A percentile compares a stretch with the other conserved stretches of the same genome.
These are phyloP conservation scores for Lentinus brumalis DNA, from an alignment of 768 basidiomycete species.

Conservation along the genomic window DNA sequence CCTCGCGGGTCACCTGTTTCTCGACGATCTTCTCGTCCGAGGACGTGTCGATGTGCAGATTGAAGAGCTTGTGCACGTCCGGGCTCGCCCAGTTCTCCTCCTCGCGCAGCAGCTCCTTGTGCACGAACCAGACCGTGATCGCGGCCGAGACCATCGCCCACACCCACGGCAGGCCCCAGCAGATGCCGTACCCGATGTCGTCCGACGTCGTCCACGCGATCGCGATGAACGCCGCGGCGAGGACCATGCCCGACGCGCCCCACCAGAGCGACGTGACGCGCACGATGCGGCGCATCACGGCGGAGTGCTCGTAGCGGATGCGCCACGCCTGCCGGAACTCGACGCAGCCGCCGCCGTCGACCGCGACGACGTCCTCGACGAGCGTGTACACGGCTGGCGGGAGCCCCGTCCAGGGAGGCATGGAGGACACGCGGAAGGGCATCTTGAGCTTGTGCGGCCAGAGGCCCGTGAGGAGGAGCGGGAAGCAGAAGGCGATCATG, in stretches of 20 bases:
- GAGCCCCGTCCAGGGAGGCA: constrained; percentile 28
- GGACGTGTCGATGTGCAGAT: constrained; percentile 16
- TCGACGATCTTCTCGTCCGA: constrained; percentile 16
- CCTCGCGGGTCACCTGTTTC: background rate
- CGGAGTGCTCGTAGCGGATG: constrained; percentile 31
- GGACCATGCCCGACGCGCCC: constrained; percentile 25
- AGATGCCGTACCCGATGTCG: constrained; percentile 31
- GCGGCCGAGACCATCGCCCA: constrained; percentile 28
- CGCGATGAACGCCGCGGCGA: constrained; percentile 26
- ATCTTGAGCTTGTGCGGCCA: constrained; percentile 28
- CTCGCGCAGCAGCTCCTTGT: constrained; percentile 18
- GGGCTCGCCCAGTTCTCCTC: constrained; percentile 12
- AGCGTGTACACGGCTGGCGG: constrained; percentile 33
- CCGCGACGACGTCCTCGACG: constrained; percentile 35
- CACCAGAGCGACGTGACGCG: constrained; percentile 27
- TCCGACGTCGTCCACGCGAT: constrained; percentile 28
- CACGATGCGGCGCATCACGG: constrained; percentile 30
- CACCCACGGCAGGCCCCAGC: constrained; percentile 34
- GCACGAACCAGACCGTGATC: constrained; percentile 20
- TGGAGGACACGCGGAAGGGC: constrained; percentile 34
- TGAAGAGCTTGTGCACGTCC: constrained; percentile 15
- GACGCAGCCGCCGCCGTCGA: constrained; percentile 34
- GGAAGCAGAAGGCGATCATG: constrained; percentile 31
- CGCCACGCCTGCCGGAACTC: constrained; percentile 37
- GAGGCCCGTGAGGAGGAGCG: constrained; percentile 32